Evolutionary conservation across 192 early-diverging fungal genomes (phyloP).

Genomic region (Chytriomyces sp.): DNA sequence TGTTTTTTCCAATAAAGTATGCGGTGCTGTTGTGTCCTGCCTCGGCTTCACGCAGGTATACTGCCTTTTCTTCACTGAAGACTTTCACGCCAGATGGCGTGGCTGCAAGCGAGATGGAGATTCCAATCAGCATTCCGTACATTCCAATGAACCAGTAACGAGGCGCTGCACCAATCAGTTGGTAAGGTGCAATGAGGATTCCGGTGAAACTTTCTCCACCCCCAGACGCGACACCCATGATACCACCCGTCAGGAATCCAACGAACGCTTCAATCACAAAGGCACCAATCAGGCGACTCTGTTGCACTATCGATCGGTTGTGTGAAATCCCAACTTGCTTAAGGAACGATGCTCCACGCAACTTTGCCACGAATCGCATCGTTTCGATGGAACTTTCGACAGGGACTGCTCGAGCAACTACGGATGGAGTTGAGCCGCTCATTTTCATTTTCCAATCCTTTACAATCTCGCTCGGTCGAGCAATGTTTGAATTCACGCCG

Average conservation of each 20-base stretch:
- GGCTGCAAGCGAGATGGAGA: constrained; percentile 41
- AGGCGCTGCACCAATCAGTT: background rate
- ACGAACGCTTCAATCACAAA: constrained; percentile 50
- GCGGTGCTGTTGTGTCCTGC: constrained; percentile 44
- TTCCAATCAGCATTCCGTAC: constrained; percentile 27
- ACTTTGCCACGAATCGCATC: constrained; percentile 6
- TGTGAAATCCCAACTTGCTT: constrained; percentile 42
- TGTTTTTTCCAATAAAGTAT: constrained; percentile 38
- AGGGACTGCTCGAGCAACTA: background rate
- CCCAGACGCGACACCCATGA: constrained; percentile 33
- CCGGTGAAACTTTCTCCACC: constrained; percentile 15
- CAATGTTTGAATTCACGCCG: background rate
- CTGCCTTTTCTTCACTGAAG: constrained; percentile 51
- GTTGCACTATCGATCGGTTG: constrained; percentile 45
- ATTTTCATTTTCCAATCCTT: constrained; percentile 2
- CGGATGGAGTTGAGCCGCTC: background rate
- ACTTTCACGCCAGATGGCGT: constrained; percentile 53
- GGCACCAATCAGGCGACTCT: constrained; percentile 25
- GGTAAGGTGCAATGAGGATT: background rate
- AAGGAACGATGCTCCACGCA: constrained; percentile 35
- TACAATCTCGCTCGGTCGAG: background rate
- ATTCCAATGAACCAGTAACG: constrained; percentile 4
- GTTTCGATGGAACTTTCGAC: background rate
- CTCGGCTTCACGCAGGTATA: constrained; percentile 53
- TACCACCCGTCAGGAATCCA: constrained; percentile 40